Conservation (phyloP, 2,329 filamentous ascomycete species). For the Aureobasidium mangrovei region DNA sequence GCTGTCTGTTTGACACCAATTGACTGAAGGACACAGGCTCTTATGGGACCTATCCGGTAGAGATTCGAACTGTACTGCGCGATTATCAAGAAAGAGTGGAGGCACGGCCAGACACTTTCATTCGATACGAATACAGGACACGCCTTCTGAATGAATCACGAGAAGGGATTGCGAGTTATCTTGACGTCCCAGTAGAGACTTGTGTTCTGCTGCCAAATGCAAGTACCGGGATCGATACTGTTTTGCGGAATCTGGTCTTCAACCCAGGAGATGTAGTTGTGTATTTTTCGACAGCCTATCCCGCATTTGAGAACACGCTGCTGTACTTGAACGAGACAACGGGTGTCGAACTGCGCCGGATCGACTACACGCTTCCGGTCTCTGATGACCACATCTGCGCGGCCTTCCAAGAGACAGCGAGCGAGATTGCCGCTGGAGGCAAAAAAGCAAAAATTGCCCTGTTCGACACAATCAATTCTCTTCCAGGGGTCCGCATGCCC, state of each 20-base stretch:
- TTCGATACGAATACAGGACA: constrained; percentile 56
- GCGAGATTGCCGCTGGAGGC: constrained; percentile 43
- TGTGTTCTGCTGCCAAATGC: constrained; percentile 76
- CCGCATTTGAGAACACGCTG: constrained; percentile 62
- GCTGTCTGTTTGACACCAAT: not conserved
- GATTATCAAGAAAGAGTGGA: constrained; percentile 61
- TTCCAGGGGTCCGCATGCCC: constrained; percentile 71
- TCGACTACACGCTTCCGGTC: constrained; percentile 59
- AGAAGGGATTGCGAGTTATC: constrained; percentile 52
- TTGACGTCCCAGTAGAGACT: constrained; percentile 57
- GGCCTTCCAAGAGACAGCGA: constrained; percentile 52
- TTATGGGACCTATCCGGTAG: constrained; percentile 64
- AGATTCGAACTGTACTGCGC: constrained; percentile 51
- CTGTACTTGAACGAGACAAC: constrained; percentile 64
- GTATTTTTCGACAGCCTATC: constrained; percentile 68
- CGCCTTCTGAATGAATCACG: constrained; percentile 56
- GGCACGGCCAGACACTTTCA: constrained; percentile 63
- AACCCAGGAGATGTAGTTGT: constrained; percentile 64
- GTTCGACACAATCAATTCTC: constrained; percentile 72
- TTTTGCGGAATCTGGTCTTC: constrained; percentile 68
- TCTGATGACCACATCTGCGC: constrained; percentile 58
- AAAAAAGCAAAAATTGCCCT: constrained; percentile 58
- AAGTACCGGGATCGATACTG: constrained; percentile 66
- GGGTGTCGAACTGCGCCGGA: constrained; percentile 40
- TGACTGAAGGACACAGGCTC: constrained; percentile 46